Evolutionary conservation across 345 rosid species (phyloP).

Genomic region (Gossypium stocksii): DNA sequence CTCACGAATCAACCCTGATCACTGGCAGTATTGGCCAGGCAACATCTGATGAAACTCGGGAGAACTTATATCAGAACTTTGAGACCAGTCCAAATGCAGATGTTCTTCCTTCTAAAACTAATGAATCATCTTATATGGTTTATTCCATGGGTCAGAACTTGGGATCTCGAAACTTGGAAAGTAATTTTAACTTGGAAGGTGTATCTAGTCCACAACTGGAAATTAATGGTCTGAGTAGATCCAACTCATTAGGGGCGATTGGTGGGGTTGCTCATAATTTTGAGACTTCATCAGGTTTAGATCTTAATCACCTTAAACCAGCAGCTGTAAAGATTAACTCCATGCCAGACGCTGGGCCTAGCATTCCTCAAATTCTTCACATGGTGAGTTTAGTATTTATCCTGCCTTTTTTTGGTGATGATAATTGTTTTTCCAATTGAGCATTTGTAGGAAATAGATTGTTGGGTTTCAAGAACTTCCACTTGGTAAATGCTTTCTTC

Average conservation of each 20-base stretch:
- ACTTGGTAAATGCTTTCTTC: neutral
- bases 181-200: conserved; percentile 43
- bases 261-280: conserved; percentile 35
- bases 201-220: conserved; percentile 46
- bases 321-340: conserved; percentile 52
- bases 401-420: neutral
- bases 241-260: conserved; percentile 36
- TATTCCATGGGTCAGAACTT: conserved; percentile 42
- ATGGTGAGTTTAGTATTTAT: conserved; percentile 47
- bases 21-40: conserved; percentile 44
- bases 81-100: conserved; percentile 47
- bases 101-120: conserved; percentile 40
- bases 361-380: conserved; percentile 97
- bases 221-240: conserved; percentile 47
- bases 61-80: conserved; percentile 57
- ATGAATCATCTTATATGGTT: conserved; percentile 40
- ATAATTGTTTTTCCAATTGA: neutral
- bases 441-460: neutral
- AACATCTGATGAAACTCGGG: conserved; percentile 62
- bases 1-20: conserved; percentile 57
- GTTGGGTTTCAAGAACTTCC: conserved; percentile 5
- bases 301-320: conserved; percentile 44
- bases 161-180: conserved; percentile 40
- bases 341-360: conserved; percentile 61
- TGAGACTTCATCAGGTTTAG: conserved; percentile 41